Evolutionary conservation across 305 asterid species (phyloP), one percentile per base, ranked within the genome.

Genomic region (Fraxinus albicans): DNA sequence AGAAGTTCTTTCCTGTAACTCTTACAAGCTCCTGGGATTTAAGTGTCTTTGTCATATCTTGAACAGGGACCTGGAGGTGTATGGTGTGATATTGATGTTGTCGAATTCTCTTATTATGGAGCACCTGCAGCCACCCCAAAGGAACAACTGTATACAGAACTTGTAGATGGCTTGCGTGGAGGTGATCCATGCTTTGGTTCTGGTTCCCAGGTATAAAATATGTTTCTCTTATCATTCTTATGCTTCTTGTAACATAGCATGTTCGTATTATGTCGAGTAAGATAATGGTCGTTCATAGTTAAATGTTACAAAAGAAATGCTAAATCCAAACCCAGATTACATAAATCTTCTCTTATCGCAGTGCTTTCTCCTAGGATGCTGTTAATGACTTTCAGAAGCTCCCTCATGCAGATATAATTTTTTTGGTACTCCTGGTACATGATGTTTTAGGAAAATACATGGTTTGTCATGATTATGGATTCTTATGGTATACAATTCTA

Each of bases 11-110:
- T 76, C 38, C 29, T 67, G 13, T 67, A 3, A 69, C 79, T 79
- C 55, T 69, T 47, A 74, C 72, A 78, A 82, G 73, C 42, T 78
- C 44, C 78, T 84, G 58, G 74, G 12, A 73, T 83, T 83, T 81
- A 81, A 87, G 55, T 79, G 10, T 53, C 38, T 85, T 84, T 58
- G 25, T 76, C 72, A 81, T 82, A 29, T 69, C 77, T 84, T 87
- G 77, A 85, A 77, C 89, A 97, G 99, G 99, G 98, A 77, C 99
- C 99, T 70, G 99, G 99, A 80, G 98, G 98, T 76, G 91, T 97
- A 82, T 97, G 99, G 99, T 97, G 99, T 86, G 99, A 92, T 82
- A 97, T 97, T 76, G 99, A 97, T 87, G 99, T 97, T 65, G 98
- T 97, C 60, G 99, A 97, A 84, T 97, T 97, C 85, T 87, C 96